phyloP scores from a whole-genome alignment of 768 basidiomycete species.

The Royoungia palumana region DNA sequence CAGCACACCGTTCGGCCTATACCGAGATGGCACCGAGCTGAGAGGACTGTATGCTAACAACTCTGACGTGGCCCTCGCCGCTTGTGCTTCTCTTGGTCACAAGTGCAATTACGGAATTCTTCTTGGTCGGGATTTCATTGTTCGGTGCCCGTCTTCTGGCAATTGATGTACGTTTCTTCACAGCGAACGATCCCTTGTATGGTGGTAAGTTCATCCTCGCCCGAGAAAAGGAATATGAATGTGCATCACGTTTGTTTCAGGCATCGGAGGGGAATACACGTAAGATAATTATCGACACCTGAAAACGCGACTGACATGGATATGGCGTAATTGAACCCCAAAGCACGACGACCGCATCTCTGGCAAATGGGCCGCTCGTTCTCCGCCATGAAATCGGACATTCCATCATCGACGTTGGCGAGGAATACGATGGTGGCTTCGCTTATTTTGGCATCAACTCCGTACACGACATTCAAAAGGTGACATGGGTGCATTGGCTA shows the following conservation, averaged over 20 bases:
- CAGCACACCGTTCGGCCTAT: slow-evolving; percentile 74
- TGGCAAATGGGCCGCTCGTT: slow-evolving; percentile 69
- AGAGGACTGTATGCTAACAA: slow-evolving; percentile 69
- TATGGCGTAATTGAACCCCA: neutral
- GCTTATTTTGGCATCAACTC: slow-evolving; percentile 73
- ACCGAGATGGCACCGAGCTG: slow-evolving; percentile 74
- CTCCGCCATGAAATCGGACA: slow-evolving; percentile 80
- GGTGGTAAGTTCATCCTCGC: slow-evolving; percentile 49
- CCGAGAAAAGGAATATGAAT: neutral
- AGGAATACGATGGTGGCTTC: slow-evolving; percentile 79
- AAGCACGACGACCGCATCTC: slow-evolving; percentile 74
- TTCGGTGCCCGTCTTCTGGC: neutral
- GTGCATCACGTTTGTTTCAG: too few relatives aligned
- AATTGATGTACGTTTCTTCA: slow-evolving; percentile 5
- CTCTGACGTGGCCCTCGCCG: slow-evolving; percentile 62
- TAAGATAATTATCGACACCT: slow-evolving; percentile 35
- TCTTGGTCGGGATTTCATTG: slow-evolving; percentile 45
- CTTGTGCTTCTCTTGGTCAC: slow-evolving; percentile 59
- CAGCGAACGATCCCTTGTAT: slow-evolving; percentile 76
- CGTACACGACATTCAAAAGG: slow-evolving; percentile 37
- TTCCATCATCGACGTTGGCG: slow-evolving; percentile 74
- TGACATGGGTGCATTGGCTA: slow-evolving; percentile 77
- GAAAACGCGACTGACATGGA: neutral
- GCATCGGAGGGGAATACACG: slow-evolving; percentile 78
- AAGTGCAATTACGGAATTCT: slow-evolving; percentile 76